Percentiles rank a stretch among this genome's conserved stretches.
phyloP scores from a whole-genome alignment of 139 green algal species.

The Axilococcus clingmanii region DNA sequence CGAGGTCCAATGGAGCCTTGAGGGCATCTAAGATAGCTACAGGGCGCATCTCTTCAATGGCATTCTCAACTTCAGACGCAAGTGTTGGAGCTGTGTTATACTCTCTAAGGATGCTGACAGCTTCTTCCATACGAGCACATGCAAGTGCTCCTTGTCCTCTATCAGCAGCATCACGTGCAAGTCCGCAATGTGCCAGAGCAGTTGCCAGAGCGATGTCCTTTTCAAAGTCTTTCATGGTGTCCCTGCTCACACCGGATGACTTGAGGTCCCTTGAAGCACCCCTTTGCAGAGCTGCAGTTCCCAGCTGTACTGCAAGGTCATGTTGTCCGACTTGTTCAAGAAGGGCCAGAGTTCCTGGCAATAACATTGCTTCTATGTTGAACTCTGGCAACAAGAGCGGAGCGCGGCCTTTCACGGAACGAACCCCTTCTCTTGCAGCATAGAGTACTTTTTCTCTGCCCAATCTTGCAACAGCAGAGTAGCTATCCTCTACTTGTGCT shows the following conservation, averaged over 20 bases:
- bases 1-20: constrained; percentile 10
- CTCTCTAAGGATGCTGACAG: constrained; percentile 31
- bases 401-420: constrained; percentile 5
- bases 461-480: constrained; percentile 23
- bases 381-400: constrained; percentile 15
- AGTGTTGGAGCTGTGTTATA: constrained; percentile 15
- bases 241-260: not conserved
- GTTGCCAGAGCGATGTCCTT: constrained; percentile 44
- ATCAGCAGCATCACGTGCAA: constrained; percentile 29
- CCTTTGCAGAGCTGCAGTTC: constrained; percentile 8
- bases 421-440: constrained; percentile 24
- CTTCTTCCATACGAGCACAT: constrained; percentile 43
- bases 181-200: constrained; percentile 43
- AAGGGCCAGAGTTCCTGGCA: constrained; percentile 44
- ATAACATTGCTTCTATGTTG: constrained; percentile 32
- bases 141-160: constrained; percentile 9
- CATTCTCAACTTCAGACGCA: constrained; percentile 29
- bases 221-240: constrained; percentile 6
- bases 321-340: constrained; percentile 43
- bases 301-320: constrained; percentile 33
- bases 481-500: constrained; percentile 7
- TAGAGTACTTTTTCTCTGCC: constrained; percentile 39
- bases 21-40: constrained; percentile 36
- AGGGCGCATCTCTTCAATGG: constrained; percentile 33
- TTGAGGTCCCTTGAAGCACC: constrained; percentile 14